Percentiles rank a stretch among this genome's conserved stretches.
These are phyloP conservation scores for Kwoniella europaea DNA, from an alignment of 768 basidiomycete species.

Conservation along the genomic window DNA sequence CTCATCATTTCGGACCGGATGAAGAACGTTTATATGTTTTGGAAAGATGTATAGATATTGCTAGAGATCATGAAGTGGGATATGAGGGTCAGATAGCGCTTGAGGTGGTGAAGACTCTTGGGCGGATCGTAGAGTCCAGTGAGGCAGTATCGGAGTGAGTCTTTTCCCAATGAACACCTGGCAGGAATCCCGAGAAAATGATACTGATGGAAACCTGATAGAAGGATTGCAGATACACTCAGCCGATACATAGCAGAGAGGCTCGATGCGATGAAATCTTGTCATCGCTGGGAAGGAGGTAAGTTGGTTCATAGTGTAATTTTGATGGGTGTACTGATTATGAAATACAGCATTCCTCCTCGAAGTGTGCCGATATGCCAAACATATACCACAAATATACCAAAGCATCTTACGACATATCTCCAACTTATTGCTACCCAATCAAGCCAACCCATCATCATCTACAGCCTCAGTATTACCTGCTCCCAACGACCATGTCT, in stretches of 20 bases:
- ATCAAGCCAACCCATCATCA: slow-evolving; percentile 4
- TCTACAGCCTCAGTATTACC: slow-evolving; percentile 5
- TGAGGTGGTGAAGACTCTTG: slow-evolving; percentile 16
- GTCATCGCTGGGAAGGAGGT: slow-evolving; percentile 15
- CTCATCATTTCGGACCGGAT: slow-evolving; percentile 24
- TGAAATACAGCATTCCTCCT: slow-evolving; percentile 29
- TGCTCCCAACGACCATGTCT: slow-evolving; percentile 27
- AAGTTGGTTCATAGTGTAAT: not conserved
- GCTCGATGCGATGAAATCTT: not conserved
- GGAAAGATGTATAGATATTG: slow-evolving; percentile 27
- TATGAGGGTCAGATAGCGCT: slow-evolving; percentile 16
- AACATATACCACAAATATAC: not conserved
- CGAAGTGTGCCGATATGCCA: slow-evolving; percentile 20
- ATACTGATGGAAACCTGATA: too few relatives aligned
- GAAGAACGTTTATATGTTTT: slow-evolving; percentile 35
- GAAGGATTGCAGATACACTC: not conserved
- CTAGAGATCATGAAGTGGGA: not conserved
- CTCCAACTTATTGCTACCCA: slow-evolving; percentile 2
- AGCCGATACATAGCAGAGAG: not conserved
- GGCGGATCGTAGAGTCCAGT: not conserved
- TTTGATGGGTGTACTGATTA: too few relatives aligned
- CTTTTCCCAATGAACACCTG: too few relatives aligned
- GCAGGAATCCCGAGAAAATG: too few relatives aligned
- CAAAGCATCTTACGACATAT: slow-evolving; percentile 1
- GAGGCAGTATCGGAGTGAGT: not conserved